Evolutionary conservation across 2,329 filamentous ascomycete genomes (phyloP), one percentile per base, ranked within the genome.

Genomic region (Phialemonium atrogriseum): DNA sequence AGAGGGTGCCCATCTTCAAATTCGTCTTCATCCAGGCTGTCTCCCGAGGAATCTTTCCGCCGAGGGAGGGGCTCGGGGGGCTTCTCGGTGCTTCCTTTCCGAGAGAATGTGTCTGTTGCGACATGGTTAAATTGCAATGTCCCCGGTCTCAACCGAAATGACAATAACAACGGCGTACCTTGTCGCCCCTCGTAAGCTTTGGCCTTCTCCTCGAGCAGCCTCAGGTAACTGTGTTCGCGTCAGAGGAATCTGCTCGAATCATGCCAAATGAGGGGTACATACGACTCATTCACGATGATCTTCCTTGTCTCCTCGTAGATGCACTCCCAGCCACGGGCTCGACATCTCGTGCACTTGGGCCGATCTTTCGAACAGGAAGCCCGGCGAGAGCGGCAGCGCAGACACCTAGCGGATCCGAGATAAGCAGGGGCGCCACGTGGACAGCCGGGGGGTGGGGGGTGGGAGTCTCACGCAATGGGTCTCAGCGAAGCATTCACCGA

Each of bases 361-460:
- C 51, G 52, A 10, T 59, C 53, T 32, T 57, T 59, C 12, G 54
- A 56, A 41, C 56, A 59, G 24, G 49, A 55, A 1, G 54, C 55
- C 5, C 52, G 48, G 9, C 56, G 45, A 15, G 50, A 46, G 5
- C 56, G 51, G 34, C 56, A 59, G 11, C 49, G 44, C 2, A 54
- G 40, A 32, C 56, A 59, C 4, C 56, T 59, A 24, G n/a, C 19
- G n/a, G 8, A 18, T 19, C 12, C 12, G 32, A 24, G 11, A 29
- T n/a, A n/a, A n/a, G n/a, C n/a, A n/a, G n/a, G n/a, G n/a, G n/a
- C n/a, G n/a, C n/a, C 10, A 19, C 12, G 11, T 7, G 29, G n/a
- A 7, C 21, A 22, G 5, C 10, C 15, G 5, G n/a, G 15, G 5
- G 15, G 11, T 9, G 13, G 17, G 21, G 8, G 5, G 13, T 4